Percentiles rank a stretch among this genome's conserved stretches.
phyloP scores from a whole-genome alignment of 2,329 filamentous ascomycete genomes.

The Metarhizium anisopliae region DNA sequence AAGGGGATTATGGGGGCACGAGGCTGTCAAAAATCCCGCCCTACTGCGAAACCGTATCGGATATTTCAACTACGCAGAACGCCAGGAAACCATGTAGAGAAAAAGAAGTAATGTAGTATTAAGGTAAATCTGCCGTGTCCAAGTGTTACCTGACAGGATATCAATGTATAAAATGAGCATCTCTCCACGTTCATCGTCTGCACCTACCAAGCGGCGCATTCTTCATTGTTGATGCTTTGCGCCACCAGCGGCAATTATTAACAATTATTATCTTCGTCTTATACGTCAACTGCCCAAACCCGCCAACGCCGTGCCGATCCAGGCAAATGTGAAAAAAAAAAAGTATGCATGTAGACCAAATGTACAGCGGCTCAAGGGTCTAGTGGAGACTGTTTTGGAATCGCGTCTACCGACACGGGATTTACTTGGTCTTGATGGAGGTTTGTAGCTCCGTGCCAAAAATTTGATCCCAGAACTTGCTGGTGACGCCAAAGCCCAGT shows the following conservation, averaged over 20 bases:
- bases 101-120: not conserved
- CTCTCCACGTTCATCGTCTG: not conserved
- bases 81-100: not conserved
- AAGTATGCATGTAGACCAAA: constrained; percentile 8
- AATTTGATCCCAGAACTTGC: constrained; percentile 86
- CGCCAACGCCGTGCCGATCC: constrained; percentile 7
- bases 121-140: not conserved
- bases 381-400: not conserved
- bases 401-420: not conserved
- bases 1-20: too few species aligned
- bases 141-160: not conserved
- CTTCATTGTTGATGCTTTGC: not conserved
- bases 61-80: too few species aligned
- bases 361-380: not conserved
- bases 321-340: not conserved
- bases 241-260: not conserved
- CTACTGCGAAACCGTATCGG: too few species aligned
- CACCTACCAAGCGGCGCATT: not conserved
- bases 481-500: constrained; percentile 94
- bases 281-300: not conserved
- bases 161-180: not conserved
- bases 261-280: not conserved
- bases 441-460: constrained; percentile 75
- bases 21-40: too few species aligned
- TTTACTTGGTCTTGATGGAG: constrained; percentile 25